Evolutionary conservation across 495 filamentous ascomycete genomes (phyloP).

Genomic region (Oleoguttula mirabilis): DNA sequence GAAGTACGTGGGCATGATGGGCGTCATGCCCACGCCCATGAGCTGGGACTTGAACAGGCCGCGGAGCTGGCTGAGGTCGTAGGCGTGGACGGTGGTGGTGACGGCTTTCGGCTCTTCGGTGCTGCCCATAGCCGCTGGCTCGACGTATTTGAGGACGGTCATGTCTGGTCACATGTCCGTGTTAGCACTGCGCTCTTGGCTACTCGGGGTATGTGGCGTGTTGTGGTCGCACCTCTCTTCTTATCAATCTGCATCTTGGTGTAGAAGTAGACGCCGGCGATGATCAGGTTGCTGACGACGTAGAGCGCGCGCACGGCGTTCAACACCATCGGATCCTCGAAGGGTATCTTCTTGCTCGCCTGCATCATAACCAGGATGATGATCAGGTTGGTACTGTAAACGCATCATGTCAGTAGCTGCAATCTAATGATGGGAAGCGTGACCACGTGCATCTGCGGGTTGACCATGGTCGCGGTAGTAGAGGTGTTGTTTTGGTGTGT

Average conservation of each 20-base stretch:
- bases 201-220: background rate
- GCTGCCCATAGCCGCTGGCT: constrained; percentile 83
- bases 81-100: constrained; percentile 87
- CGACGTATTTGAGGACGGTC: constrained; percentile 97
- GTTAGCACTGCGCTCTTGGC: background rate
- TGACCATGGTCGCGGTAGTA: no score
- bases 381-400: constrained; percentile 27
- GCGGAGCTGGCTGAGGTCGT: constrained; percentile 78
- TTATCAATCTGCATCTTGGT: constrained; percentile 69
- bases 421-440: no score
- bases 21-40: constrained; percentile 97
- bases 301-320: constrained; percentile 74
- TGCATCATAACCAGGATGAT: constrained; percentile 75
- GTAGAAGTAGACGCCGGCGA: constrained; percentile 70
- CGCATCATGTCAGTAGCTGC: no score
- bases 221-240: constrained; percentile 69
- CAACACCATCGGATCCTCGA: constrained; percentile 81
- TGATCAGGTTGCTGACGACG: constrained; percentile 77
- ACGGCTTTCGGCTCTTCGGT: constrained; percentile 87
- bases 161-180: constrained; percentile 47
- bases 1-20: constrained; percentile 95
- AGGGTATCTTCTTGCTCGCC: constrained; percentile 85
- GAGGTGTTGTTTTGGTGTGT: no score
- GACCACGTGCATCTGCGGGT: no score
- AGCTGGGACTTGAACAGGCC: constrained; percentile 71